phyloP scores from a whole-genome alignment of 192 early-diverging fungal genomes.

The Backusella sp. region DNA sequence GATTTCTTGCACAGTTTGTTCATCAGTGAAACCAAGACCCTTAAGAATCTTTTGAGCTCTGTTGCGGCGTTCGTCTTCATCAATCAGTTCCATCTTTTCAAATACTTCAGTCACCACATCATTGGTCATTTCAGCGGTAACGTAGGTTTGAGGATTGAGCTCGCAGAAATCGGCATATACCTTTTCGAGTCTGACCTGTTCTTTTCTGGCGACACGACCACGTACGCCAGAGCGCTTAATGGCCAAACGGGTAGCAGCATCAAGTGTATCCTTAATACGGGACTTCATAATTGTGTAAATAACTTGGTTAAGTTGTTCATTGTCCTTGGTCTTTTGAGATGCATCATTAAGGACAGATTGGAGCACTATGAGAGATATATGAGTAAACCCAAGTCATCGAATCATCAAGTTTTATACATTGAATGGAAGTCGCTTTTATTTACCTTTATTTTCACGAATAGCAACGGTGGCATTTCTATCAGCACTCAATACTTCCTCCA shows the following conservation, averaged over 20 bases:
- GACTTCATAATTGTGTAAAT: conserved; percentile 45
- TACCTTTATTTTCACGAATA: conserved; percentile 36
- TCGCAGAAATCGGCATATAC: conserved; percentile 36
- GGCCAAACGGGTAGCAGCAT: conserved; percentile 56
- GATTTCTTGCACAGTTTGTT: conserved; percentile 63
- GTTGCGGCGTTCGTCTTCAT: conserved; percentile 61
- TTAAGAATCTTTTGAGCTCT: conserved; percentile 68
- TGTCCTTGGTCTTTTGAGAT: neutral
- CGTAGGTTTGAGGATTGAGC: conserved; percentile 34
- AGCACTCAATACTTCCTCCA: conserved; percentile 64
- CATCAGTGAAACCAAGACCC: conserved; percentile 71
- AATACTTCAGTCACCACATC: conserved; percentile 59
- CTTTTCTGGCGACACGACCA: conserved; percentile 58
- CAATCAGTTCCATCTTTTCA: conserved; percentile 57
- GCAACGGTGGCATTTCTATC: conserved; percentile 55
- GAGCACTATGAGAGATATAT: neutral
- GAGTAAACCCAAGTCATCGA: neutral
- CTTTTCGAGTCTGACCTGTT: conserved; percentile 44
- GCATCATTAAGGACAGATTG: conserved; percentile 3
- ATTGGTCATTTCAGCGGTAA: conserved; percentile 43
- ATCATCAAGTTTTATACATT: neutral
- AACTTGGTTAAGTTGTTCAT: conserved; percentile 21
- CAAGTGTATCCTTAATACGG: conserved; percentile 40
- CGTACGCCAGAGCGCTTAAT: conserved; percentile 65
- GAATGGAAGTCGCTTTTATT: neutral